Evolutionary conservation across 805 yeast genomes (phyloP).

Genomic region (Candida awuae): DNA sequence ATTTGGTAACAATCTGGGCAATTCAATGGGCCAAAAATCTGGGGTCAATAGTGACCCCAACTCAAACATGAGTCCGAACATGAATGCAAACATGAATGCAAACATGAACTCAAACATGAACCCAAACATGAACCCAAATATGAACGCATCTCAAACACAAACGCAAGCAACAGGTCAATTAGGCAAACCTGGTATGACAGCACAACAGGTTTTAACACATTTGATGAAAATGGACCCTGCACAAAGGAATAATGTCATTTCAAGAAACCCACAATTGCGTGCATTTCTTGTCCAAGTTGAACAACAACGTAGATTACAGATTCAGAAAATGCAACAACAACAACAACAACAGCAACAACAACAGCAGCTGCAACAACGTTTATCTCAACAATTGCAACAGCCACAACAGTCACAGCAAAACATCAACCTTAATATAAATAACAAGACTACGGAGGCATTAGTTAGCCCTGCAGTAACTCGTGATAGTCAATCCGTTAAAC

Average conservation of each 20-base stretch:
- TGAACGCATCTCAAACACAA: neutral
- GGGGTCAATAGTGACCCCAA: neutral
- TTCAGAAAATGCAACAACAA: conserved; percentile 25
- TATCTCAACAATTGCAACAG: conserved; percentile 5
- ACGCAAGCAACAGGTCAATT: neutral
- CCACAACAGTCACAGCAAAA: conserved; percentile 10
- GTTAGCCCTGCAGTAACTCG: too few relatives aligned
- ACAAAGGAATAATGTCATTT: conserved; percentile 26
- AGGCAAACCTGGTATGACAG: conserved; percentile 18
- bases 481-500: too few relatives aligned
- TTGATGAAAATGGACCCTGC: conserved; percentile 31
- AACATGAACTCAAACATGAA: neutral
- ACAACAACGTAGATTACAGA: conserved; percentile 25
- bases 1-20: neutral
- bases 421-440: too few relatives aligned
- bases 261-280: conserved; percentile 30
- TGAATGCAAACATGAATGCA: neutral
- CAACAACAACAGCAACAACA: conserved; percentile 10
- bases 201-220: conserved; percentile 26
- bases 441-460: too few relatives aligned
- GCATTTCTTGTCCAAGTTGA: conserved; percentile 28
- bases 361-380: conserved; percentile 10
- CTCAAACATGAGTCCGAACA: neutral
- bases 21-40: neutral
- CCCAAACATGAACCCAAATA: neutral